Base-by-base conservation (phyloP, 2,329 filamentous ascomycete genomes). In the Cordyceps cateniannulata region DNA sequence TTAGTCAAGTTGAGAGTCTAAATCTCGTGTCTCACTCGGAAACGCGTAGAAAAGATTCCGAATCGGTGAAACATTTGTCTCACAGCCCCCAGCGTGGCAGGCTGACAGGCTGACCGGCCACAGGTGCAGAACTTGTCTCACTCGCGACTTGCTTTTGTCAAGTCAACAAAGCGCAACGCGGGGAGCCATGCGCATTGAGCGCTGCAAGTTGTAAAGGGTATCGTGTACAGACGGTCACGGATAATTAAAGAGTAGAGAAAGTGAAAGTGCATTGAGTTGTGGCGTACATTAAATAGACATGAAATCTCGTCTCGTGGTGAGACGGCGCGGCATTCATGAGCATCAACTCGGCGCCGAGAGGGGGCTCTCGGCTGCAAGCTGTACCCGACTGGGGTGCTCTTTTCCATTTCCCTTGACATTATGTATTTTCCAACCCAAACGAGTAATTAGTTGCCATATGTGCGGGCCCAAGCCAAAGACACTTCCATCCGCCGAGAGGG, bases 31-130 rank as follows among this genome's bases (percentile, higher is more conserved):
- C 40, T 47, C 42, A 47, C 42, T 16, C 29, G n/a, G 42, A 10
- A 20, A 38, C 27, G 42, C n/a, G 53, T 27, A 3, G 18, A 5
- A 25, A 14, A 6, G 18, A 12, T 38, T 54, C 24, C 27, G 10
- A 18, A 24, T 18, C 27, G 42, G 42, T 38, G 42, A 56, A 16
- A 55, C 45, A 42, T 42, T 49, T 63, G 65, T 66, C 64, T 65
- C 40, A 48, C 63, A 64, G 65, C 65, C 62, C 65, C 65, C 56
- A 59, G 60, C 61, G 62, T 49, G 54, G 48, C 35, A 29, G 7
- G 40, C 32, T 35, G 32, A 10, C 32, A 35, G 8, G 29, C 9
- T 6, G 32, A 35, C 32, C 10, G 32, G 38, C n/a, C 16, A 4
- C 38, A 42, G 18, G n/a, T 45, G 42, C 24, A 24, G n/a, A 9